A percentile compares a stretch with the other conserved stretches of the same genome.
These are phyloP conservation scores for Cyclaneusma minus DNA, from an alignment of 2,329 filamentous ascomycete genomes.

Conservation along the genomic window DNA sequence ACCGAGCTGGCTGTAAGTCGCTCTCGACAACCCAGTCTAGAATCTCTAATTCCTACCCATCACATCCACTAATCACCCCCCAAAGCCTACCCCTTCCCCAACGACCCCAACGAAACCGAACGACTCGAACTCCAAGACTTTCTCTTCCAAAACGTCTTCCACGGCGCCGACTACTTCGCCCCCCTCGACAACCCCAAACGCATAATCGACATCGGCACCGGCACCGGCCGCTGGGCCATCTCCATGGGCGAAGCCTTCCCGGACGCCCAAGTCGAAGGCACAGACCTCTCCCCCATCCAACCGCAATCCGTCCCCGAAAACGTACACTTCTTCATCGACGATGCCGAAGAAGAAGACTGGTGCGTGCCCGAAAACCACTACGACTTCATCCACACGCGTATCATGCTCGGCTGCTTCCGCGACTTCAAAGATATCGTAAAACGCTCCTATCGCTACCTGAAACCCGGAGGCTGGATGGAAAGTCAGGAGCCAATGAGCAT, in stretches of 20 bases:
- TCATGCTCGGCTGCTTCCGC: conserved; percentile 35
- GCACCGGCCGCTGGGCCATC: conserved; percentile 48
- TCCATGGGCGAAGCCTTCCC: conserved; percentile 50
- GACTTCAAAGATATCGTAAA: conserved; percentile 28
- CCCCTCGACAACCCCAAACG: conserved; percentile 22
- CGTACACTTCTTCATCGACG: conserved; percentile 50
- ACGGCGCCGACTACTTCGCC: conserved; percentile 21
- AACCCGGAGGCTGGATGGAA: conserved; percentile 12
- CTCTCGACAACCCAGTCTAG: too few relatives aligned
- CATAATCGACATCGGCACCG: conserved; percentile 33
- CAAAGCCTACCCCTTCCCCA: conserved; percentile 21
- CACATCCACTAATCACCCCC: conserved; percentile 1
- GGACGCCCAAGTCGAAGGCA: conserved; percentile 40
- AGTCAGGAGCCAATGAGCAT: conserved; percentile 7
- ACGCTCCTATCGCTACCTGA: conserved; percentile 5
- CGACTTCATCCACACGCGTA: conserved; percentile 42
- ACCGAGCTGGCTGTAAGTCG: conserved; percentile 10
- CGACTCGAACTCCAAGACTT: conserved; percentile 32
- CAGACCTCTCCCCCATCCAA: conserved; percentile 54
- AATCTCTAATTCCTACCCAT: too few relatives aligned
- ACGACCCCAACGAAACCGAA: conserved; percentile 32
- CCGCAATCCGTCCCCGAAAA: conserved; percentile 53
- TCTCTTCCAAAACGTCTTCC: conserved; percentile 23
- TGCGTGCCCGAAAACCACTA: conserved; percentile 32
- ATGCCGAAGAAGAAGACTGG: conserved; percentile 24